Percentiles rank a stretch among this genome's conserved stretches.
These are phyloP conservation scores for Dictyostelium brefeldianum DNA, from an alignment of 78 protist genomes.

Conservation along the genomic window DNA sequence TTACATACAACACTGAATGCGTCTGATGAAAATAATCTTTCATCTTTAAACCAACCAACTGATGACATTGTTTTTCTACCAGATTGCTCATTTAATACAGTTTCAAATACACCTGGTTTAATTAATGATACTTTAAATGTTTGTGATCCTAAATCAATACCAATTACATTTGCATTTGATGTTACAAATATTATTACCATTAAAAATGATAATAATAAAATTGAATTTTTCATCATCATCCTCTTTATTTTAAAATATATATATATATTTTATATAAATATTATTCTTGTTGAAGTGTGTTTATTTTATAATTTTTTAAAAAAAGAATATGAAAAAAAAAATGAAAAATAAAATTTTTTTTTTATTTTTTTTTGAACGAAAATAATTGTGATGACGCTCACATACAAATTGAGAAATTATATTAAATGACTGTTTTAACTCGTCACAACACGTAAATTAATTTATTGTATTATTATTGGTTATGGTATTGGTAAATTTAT, in stretches of 20 bases:
- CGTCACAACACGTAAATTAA: no score
- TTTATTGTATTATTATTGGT: no score
- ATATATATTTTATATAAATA: conserved; percentile 1
- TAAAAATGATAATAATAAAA: background rate
- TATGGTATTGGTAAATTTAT: background rate
- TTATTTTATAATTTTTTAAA: background rate
- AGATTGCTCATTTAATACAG: conserved; percentile 88
- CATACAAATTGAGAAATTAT: no score
- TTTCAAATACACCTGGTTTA: conserved; percentile 73
- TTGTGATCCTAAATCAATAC: conserved; percentile 91
- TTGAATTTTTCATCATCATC: background rate
- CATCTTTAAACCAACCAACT: conserved; percentile 83
- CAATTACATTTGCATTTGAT: conserved; percentile 68
- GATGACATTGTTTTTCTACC: conserved; percentile 82
- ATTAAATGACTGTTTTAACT: no score
- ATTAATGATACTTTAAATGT: conserved; percentile 81
- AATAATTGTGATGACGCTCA: no score
- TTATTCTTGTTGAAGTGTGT: background rate
- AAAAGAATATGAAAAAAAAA: background rate
- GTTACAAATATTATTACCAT: background rate
- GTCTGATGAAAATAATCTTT: conserved; percentile 82
- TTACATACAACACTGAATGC: conserved; percentile 73
- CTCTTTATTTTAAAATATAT: background rate
- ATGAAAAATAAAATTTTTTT: background rate
- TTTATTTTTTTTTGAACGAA: no score